phyloP scores from a whole-genome alignment of 73 alveolate genomes.

The Stentor coeruleus region DNA sequence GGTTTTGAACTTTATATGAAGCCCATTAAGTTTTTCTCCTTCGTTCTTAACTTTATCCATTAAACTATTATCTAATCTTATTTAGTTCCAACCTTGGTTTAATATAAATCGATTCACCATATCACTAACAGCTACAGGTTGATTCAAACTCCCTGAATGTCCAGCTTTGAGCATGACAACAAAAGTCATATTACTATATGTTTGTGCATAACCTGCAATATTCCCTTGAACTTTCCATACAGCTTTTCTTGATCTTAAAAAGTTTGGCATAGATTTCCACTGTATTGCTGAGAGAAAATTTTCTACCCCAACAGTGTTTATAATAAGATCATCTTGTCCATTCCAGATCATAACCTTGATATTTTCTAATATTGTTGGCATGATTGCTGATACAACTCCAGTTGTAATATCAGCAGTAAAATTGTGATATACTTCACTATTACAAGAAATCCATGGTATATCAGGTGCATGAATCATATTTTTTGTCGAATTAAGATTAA shows the following conservation, averaged over 20 bases:
- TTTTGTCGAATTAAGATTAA: constrained; percentile 32
- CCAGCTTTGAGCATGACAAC: constrained; percentile 67
- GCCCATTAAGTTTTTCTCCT: too few species aligned
- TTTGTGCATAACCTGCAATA: constrained; percentile 1
- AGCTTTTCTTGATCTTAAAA: constrained; percentile 35
- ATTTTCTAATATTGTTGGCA: constrained; percentile 15
- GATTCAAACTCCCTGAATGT: constrained; percentile 85
- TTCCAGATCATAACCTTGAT: constrained; percentile 45
- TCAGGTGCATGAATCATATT: constrained; percentile 44
- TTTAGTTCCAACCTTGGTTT: constrained; percentile 22
- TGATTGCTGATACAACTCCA: constrained; percentile 38
- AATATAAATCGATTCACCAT: constrained; percentile 58
- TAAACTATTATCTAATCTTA: too few species aligned
- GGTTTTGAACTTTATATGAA: too few species aligned
- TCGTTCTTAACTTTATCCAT: too few species aligned
- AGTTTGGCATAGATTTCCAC: constrained; percentile 42
- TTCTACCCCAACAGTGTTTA: constrained; percentile 60
- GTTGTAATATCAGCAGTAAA: constrained; percentile 53
- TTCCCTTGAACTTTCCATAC: constrained; percentile 36
- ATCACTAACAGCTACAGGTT: constrained; percentile 55
- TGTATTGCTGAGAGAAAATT: constrained; percentile 39
- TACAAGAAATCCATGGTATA: constrained; percentile 55
- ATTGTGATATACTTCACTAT: constrained; percentile 41
- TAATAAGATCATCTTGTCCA: constrained; percentile 61
- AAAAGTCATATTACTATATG: background rate